Percentiles rank a stretch among this genome's conserved stretches.
phyloP scores from a whole-genome alignment of 768 basidiomycete genomes.

The Collybiopsis luxurians region DNA sequence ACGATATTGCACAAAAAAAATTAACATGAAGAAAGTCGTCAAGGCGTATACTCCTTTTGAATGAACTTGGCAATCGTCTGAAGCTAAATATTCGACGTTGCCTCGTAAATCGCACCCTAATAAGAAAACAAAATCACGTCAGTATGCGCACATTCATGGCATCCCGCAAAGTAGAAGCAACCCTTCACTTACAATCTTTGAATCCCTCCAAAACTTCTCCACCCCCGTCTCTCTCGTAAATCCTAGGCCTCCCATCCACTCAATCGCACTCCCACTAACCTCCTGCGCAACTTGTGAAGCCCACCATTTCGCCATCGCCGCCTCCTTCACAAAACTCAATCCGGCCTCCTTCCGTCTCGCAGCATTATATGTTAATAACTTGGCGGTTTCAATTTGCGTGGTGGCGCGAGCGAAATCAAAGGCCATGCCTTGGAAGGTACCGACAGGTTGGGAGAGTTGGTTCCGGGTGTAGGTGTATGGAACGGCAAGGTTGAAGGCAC shows the following conservation, averaged over 20 bases:
- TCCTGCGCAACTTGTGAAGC: slow-evolving; percentile 85
- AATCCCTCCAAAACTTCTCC: slow-evolving; percentile 96
- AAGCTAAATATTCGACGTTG: slow-evolving; percentile 97
- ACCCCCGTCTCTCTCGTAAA: slow-evolving; percentile 93
- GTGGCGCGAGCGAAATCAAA: slow-evolving; percentile 93
- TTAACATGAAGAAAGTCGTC: not conserved
- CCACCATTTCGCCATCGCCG: slow-evolving; percentile 98
- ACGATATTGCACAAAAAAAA: too few species aligned
- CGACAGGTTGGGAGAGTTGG: slow-evolving; percentile 93
- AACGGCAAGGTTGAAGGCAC: slow-evolving; percentile 94
- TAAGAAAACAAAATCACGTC: not conserved
- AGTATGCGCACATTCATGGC: not conserved
- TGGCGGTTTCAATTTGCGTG: slow-evolving; percentile 85
- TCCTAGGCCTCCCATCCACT: slow-evolving; percentile 94
- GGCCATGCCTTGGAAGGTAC: slow-evolving; percentile 94
- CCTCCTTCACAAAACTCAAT: slow-evolving; percentile 81
- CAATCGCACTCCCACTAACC: slow-evolving; percentile 87
- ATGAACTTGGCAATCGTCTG: slow-evolving; percentile 94
- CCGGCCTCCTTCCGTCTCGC: slow-evolving; percentile 94
- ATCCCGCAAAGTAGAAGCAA: too few species aligned
- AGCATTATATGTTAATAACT: slow-evolving; percentile 94
- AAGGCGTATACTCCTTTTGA: slow-evolving; percentile 67
- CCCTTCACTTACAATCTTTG: slow-evolving; percentile 89
- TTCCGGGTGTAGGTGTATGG: slow-evolving; percentile 91
- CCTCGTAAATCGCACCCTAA: slow-evolving; percentile 89